Evolutionary conservation across 345 rosid species (phyloP).

Genomic region (Arabis hirsuta): DNA sequence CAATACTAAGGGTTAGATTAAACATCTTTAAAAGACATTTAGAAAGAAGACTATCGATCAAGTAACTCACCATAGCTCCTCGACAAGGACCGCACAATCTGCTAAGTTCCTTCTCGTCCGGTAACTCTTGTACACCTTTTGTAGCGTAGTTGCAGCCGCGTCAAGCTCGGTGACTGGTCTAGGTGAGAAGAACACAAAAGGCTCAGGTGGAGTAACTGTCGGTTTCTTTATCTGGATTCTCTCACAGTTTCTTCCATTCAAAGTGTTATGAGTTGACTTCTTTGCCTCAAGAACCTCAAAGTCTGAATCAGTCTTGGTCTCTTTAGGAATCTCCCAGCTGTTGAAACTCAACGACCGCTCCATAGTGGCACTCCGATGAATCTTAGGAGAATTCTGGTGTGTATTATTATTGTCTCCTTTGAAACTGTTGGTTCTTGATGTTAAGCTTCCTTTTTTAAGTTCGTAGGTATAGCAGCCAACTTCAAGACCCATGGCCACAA

Average conservation of each 20-base stretch:
- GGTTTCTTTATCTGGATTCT: conserved; percentile 51
- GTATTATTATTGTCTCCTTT: conserved; percentile 36
- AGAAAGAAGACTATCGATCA: conserved; percentile 8
- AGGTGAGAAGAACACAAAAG: conserved; percentile 57
- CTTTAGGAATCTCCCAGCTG: conserved; percentile 50
- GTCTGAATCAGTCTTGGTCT: conserved; percentile 35
- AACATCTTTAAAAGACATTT: conserved; percentile 10
- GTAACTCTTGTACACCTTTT: conserved; percentile 90
- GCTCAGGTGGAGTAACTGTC: conserved; percentile 49
- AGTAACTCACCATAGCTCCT: conserved; percentile 69
- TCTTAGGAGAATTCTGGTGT: conserved; percentile 35
- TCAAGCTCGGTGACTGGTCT: conserved; percentile 64
- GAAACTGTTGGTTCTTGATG: conserved; percentile 49
- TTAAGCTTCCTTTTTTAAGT: conserved; percentile 42
- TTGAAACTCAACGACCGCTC: conserved; percentile 53
- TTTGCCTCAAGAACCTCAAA: conserved; percentile 27
- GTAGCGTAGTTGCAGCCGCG: conserved; percentile 79
- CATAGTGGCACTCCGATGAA: conserved; percentile 12
- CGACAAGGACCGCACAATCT: conserved; percentile 70
- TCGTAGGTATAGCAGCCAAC: conserved; percentile 40
- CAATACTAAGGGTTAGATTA: conserved; percentile 6
- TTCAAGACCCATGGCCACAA: conserved; percentile 53
- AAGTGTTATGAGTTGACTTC: conserved; percentile 31
- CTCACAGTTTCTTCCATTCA: conserved; percentile 41
- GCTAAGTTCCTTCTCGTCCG: conserved; percentile 84